Evolutionary conservation across 768 basidiomycete genomes (phyloP).

Genomic region (Phlebiopsis flavidoalba): DNA sequence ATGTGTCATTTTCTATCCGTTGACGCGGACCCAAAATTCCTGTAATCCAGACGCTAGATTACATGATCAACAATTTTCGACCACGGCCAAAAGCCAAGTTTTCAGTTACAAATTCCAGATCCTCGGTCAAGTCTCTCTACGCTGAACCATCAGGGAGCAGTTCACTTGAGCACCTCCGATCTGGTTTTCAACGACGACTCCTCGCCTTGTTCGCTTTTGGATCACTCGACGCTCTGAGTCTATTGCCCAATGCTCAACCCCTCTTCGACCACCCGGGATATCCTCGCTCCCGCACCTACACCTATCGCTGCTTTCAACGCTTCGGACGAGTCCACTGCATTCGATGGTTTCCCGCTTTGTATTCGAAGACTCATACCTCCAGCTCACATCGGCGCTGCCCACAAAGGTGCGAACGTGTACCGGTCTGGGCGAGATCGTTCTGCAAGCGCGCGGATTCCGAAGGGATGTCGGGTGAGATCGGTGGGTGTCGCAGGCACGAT

Average conservation of each 20-base stretch:
- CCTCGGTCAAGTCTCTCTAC: slow-evolving; percentile 38
- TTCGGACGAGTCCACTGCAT: slow-evolving; percentile 45
- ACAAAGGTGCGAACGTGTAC: slow-evolving; percentile 65
- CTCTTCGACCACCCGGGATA: slow-evolving; percentile 48
- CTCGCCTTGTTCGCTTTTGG: slow-evolving; percentile 78
- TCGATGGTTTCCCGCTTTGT: slow-evolving; percentile 68
- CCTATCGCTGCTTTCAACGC: slow-evolving; percentile 53
- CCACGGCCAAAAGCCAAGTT: slow-evolving; percentile 53
- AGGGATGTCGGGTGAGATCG: slow-evolving; percentile 50
- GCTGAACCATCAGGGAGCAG: slow-evolving; percentile 23
- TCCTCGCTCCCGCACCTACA: slow-evolving; percentile 45
- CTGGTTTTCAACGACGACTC: slow-evolving; percentile 63
- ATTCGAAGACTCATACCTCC: slow-evolving; percentile 78
- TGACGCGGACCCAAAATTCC: slow-evolving; percentile 46
- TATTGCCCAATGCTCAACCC: slow-evolving; percentile 51
- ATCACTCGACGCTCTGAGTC: slow-evolving; percentile 46
- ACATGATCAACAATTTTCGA: slow-evolving; percentile 68
- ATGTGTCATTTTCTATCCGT: slow-evolving; percentile 25
- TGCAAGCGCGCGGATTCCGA: slow-evolving; percentile 58
- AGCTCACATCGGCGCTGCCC: slow-evolving; percentile 66
- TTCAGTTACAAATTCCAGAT: slow-evolving; percentile 57
- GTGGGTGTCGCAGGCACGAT: slow-evolving; percentile 51
- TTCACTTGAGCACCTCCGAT: slow-evolving; percentile 43
- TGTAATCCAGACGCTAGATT: slow-evolving; percentile 37
- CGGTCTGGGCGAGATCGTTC: slow-evolving; percentile 70